These are phyloP conservation scores for Fraxinus baroniana DNA, from an alignment of 305 asterid genomes.

Conservation along the genomic window DNA sequence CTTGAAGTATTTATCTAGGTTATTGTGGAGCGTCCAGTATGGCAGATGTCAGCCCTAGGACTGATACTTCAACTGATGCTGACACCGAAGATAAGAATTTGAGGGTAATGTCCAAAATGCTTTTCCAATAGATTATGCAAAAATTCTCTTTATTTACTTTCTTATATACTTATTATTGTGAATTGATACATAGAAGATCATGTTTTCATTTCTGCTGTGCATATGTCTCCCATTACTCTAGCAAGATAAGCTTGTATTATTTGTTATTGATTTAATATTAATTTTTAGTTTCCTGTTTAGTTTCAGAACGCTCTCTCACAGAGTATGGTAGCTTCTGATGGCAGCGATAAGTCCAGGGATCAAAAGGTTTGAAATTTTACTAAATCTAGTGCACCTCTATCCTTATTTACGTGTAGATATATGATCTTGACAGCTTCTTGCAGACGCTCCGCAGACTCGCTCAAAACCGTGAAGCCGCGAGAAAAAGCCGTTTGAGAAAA, in stretches of 20 bases:
- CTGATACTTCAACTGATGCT: constrained; percentile 88
- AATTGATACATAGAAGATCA: not conserved
- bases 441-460: constrained; percentile 99
- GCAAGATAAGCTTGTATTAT: not conserved
- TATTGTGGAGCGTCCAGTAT: constrained; percentile 44
- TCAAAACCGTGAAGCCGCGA: constrained; percentile 99
- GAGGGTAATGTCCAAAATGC: constrained; percentile 47
- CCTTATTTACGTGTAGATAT: not conserved
- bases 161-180: not conserved
- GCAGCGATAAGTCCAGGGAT: constrained; percentile 92
- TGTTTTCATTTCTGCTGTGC: not conserved
- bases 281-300: constrained; percentile 41
- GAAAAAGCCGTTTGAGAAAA: constrained; percentile 96
- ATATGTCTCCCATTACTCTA: not conserved
- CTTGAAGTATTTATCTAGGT: constrained; percentile 30
- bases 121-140: not conserved
- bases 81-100: constrained; percentile 79
- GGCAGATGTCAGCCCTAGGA: constrained; percentile 79
- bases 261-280: constrained; percentile 16
- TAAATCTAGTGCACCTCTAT: not conserved
- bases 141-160: not conserved
- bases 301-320: constrained; percentile 55
- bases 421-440: constrained; percentile 27
- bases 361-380: constrained; percentile 64
- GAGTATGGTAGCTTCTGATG: constrained; percentile 71